phyloP scores from a whole-genome alignment of 2,329 filamentous ascomycete genomes.

The Tolypocladium paradoxum region DNA sequence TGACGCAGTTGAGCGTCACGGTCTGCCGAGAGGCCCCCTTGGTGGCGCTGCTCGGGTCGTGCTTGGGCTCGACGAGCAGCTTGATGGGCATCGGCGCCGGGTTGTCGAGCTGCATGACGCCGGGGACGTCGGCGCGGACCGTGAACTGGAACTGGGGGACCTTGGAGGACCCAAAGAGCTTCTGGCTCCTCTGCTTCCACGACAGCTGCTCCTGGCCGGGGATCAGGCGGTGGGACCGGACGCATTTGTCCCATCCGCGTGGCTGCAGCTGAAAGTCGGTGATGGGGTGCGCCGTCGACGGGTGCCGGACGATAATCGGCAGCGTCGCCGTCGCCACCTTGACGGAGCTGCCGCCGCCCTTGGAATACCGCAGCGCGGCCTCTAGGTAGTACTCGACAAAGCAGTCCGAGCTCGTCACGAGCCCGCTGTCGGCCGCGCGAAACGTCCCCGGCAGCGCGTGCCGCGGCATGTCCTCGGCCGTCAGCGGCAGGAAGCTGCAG shows the following conservation, averaged over 20 bases:
- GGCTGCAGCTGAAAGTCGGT: conserved; percentile 5
- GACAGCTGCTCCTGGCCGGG: conserved; percentile 20
- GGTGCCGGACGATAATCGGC: conserved; percentile 11
- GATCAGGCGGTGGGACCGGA: conserved; percentile 15
- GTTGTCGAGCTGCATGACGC: conserved; percentile 17
- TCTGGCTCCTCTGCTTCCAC: conserved; percentile 20
- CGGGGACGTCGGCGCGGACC: conserved; percentile 15
- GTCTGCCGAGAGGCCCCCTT: conserved; percentile 7
- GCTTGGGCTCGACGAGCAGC: conserved; percentile 8
- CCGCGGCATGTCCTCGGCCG: not conserved
- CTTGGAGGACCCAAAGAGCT: conserved; percentile 20
- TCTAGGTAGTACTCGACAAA: conserved; percentile 26
- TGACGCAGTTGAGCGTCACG: conserved; percentile 7
- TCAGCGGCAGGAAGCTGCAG: conserved; percentile 9
- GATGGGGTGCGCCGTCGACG: conserved; percentile 7
- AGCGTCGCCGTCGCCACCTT: conserved; percentile 7
- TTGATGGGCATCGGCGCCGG: conserved; percentile 11
- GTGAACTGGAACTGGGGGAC: conserved; percentile 18
- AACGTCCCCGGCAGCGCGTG: conserved; percentile 9
- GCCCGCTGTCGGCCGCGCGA: not conserved
- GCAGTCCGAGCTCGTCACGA: conserved; percentile 8
- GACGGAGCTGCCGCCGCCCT: not conserved
- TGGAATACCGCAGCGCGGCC: conserved; percentile 12
- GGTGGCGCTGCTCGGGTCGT: conserved; percentile 4
- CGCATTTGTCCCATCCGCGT: not conserved